Evolutionary conservation across 2,329 filamentous ascomycete species (phyloP).

Genomic region (Ophioceras dolichostomum): DNA sequence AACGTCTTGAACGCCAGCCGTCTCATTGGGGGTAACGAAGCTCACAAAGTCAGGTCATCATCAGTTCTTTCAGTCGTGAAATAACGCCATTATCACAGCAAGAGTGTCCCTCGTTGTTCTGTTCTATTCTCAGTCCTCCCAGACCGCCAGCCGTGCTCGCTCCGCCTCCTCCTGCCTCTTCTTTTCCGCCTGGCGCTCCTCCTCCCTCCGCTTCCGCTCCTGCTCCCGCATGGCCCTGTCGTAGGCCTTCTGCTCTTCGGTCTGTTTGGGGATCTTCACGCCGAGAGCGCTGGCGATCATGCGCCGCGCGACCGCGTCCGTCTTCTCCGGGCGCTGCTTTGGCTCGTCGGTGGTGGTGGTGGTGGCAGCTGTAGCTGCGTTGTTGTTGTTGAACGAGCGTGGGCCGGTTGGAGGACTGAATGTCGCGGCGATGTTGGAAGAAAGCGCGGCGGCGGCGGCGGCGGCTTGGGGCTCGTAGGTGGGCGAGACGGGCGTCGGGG

Average conservation of each 20-base stretch:
- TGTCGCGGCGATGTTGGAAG: too few relatives aligned
- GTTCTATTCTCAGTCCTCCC: conserved; percentile 72
- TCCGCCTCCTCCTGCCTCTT: conserved; percentile 52
- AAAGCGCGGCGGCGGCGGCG: too few relatives aligned
- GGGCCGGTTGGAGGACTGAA: too few relatives aligned
- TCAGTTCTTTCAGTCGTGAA: too few relatives aligned
- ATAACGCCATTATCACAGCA: too few relatives aligned
- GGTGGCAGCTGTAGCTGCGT: conserved; percentile 50
- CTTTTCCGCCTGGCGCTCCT: conserved; percentile 55
- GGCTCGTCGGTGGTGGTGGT: conserved; percentile 44
- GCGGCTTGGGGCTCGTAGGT: too few relatives aligned
- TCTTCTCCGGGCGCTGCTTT: conserved; percentile 72
- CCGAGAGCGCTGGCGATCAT: conserved; percentile 86
- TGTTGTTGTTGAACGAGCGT: too few relatives aligned
- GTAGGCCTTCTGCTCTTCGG: conserved; percentile 80
- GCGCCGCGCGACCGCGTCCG: conserved; percentile 77
- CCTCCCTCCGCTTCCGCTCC: conserved; percentile 65
- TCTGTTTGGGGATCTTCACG: conserved; percentile 65
- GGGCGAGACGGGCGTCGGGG: conserved; percentile 54
- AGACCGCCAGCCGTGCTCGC: conserved; percentile 70
- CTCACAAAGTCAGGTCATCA: too few relatives aligned
- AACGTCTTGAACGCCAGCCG: too few relatives aligned
- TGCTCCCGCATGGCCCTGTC: conserved; percentile 73
- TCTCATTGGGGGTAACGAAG: too few relatives aligned
- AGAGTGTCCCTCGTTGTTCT: too few relatives aligned